A percentile compares a stretch with the other conserved stretches of the same genome.
phyloP scores from a whole-genome alignment of 73 alveolate genomes.

The Tetrahymena borealis region DNA sequence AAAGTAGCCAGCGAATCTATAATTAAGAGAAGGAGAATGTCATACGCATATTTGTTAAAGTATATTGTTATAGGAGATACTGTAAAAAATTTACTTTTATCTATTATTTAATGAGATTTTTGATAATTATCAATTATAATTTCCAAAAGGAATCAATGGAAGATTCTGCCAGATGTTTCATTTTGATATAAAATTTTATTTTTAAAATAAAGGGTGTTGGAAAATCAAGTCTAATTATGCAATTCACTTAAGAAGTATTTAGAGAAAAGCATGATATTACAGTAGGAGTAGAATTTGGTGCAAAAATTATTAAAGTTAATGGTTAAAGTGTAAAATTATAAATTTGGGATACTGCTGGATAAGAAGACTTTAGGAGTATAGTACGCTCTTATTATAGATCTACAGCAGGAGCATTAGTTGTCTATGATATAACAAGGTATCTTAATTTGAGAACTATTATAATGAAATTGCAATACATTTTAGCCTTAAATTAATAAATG shows the following conservation, averaged over 20 bases:
- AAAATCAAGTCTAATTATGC: slow-evolving; percentile 80
- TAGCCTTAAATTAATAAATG: not conserved
- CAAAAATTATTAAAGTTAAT: slow-evolving; percentile 71
- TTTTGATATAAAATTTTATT: not conserved
- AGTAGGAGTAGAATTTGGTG: slow-evolving; percentile 92
- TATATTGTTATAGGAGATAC: slow-evolving; percentile 47
- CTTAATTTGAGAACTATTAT: not conserved
- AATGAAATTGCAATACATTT: too few relatives aligned
- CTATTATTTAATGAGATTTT: too few relatives aligned
- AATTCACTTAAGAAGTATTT: slow-evolving; percentile 80
- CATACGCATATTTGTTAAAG: slow-evolving; percentile 44
- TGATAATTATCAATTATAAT: too few relatives aligned
- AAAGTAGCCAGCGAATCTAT: too few relatives aligned
- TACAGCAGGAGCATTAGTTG: slow-evolving; percentile 84
- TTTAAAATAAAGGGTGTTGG: slow-evolving; percentile 67
- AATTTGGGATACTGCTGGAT: slow-evolving; percentile 98
- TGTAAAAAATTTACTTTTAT: too few relatives aligned
- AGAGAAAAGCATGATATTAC: slow-evolving; percentile 82
- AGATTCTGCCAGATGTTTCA: too few relatives aligned
- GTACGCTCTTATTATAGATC: slow-evolving; percentile 83
- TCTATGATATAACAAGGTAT: slow-evolving; percentile 80
- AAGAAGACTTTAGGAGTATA: slow-evolving; percentile 84
- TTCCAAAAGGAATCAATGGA: too few relatives aligned
- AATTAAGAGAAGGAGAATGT: too few relatives aligned
- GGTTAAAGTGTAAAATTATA: slow-evolving; percentile 58